These are phyloP conservation scores for Hyaloscypha variabilis DNA, from an alignment of 495 filamentous ascomycete species.

Conservation along the genomic window DNA sequence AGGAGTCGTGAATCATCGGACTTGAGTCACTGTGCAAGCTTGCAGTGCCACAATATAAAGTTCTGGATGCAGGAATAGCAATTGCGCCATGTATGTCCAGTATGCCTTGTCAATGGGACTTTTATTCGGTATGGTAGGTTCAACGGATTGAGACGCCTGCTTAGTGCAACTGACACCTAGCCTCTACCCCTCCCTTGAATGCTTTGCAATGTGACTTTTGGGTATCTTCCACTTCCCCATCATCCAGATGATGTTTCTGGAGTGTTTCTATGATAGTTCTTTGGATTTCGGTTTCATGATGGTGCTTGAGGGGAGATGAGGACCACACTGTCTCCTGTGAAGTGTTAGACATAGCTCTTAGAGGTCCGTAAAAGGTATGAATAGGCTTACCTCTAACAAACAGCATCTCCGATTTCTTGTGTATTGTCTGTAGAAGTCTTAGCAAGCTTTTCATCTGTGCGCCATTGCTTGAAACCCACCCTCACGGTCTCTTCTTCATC, in stretches of 20 bases:
- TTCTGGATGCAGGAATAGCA: background rate
- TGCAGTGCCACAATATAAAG: constrained; percentile 2
- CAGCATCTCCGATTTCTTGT: constrained; percentile 98
- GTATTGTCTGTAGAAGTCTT: constrained; percentile 68
- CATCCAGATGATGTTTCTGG: background rate
- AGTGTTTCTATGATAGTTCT: background rate
- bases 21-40: constrained; percentile 6
- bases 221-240: background rate
- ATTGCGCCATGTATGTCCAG: background rate
- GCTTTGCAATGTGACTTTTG: background rate
- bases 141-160: background rate
- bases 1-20: constrained; percentile 24
- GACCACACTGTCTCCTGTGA: constrained; percentile 88
- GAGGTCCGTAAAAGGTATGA: too few species aligned
- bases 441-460: constrained; percentile 11
- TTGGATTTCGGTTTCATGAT: constrained; percentile 19
- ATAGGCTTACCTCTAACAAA: constrained; percentile 89
- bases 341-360: constrained; percentile 32
- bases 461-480: constrained; percentile 18
- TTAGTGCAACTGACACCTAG: background rate
- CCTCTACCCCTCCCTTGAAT: background rate
- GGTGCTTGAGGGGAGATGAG: constrained; percentile 73
- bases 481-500: constrained; percentile 56
- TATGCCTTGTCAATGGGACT: constrained; percentile 10
- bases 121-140: constrained; percentile 6